A percentile compares a stretch with the other conserved stretches of the same genome.
phyloP scores from a whole-genome alignment of 2,329 filamentous ascomycete species.

The Fusarium graminum region DNA sequence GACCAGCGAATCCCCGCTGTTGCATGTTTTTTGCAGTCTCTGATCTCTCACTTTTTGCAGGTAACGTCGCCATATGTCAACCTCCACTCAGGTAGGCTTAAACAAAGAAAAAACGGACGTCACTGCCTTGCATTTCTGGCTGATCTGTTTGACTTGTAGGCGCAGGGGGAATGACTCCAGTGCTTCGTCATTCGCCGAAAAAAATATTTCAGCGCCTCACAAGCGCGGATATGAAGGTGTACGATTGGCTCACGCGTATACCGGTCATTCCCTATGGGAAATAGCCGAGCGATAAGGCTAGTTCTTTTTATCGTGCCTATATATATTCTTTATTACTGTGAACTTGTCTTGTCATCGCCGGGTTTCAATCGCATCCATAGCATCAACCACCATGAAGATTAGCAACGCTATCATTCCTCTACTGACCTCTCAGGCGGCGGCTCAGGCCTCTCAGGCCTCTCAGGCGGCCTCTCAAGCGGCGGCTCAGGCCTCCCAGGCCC shows the following conservation, averaged over 20 bases:
- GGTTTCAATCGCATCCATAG: too few relatives aligned
- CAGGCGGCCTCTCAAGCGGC: constrained; percentile 13
- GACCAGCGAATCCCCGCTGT: constrained; percentile 15
- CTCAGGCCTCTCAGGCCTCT: too few relatives aligned
- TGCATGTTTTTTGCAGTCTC: constrained; percentile 2
- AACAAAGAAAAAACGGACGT: background rate
- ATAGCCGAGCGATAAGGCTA: constrained; percentile 8
- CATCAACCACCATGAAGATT: constrained; percentile 21
- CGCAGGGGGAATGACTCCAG: background rate
- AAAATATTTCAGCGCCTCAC: background rate
- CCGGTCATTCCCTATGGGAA: constrained; percentile 7
- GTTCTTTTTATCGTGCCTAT: constrained; percentile 11
- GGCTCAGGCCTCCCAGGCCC: too few relatives aligned
- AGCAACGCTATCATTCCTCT: constrained; percentile 1
- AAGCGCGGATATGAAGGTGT: background rate
- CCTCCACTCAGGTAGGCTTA: background rate
- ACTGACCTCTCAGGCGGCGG: constrained; percentile 11
- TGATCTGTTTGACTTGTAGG: too few relatives aligned
- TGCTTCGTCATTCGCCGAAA: background rate
- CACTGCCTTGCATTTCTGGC: too few relatives aligned
- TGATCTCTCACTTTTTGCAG: too few relatives aligned
- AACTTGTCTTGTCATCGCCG: background rate
- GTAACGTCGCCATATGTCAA: background rate
- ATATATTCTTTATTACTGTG: background rate
- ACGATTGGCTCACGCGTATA: constrained; percentile 6